Evolutionary conservation across 352 stramenopile genomes (phyloP).

Genomic region (Thraustochytrium sp.): DNA sequence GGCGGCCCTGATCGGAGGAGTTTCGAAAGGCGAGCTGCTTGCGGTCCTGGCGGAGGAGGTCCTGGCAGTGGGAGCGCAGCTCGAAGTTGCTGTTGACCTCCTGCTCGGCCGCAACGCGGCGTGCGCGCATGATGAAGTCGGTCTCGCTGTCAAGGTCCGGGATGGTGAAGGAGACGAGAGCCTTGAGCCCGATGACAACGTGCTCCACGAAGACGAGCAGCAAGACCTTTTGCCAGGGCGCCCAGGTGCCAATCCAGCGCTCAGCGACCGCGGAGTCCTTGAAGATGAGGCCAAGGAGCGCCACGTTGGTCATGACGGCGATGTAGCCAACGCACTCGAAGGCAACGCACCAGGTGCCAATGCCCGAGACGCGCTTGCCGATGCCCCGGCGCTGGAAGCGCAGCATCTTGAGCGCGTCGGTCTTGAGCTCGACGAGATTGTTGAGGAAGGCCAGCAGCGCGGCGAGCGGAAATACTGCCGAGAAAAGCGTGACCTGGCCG

Average conservation of each 20-base stretch:
- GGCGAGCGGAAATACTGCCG: constrained; percentile 27
- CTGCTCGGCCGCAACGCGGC: not conserved
- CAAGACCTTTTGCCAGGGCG: not conserved
- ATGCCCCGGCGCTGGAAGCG: not conserved
- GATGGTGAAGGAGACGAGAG: not conserved
- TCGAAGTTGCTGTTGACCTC: constrained; percentile 6
- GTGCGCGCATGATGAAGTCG: not conserved
- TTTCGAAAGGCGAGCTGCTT: constrained; percentile 9
- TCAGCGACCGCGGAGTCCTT: not conserved
- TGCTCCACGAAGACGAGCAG: constrained; percentile 32
- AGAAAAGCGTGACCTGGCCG: constrained; percentile 37
- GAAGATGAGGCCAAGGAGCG: constrained; percentile 34
- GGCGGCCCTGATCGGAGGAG: not conserved
- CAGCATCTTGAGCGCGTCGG: constrained; percentile 31
- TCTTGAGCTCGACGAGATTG: constrained; percentile 34
- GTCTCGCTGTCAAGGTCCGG: not conserved
- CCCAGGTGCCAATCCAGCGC: not conserved
- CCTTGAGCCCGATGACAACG: not conserved
- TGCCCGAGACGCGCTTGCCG: not conserved
- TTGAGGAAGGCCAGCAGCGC: constrained; percentile 16
- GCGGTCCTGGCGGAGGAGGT: constrained; percentile 21
- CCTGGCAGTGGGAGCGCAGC: not conserved
- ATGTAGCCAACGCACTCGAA: constrained; percentile 34
- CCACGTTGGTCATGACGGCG: constrained; percentile 39
- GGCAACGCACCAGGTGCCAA: constrained; percentile 27